Evolutionary conservation across 2,329 filamentous ascomycete genomes (phyloP).

Genomic region (Escovopsis sp.): DNA sequence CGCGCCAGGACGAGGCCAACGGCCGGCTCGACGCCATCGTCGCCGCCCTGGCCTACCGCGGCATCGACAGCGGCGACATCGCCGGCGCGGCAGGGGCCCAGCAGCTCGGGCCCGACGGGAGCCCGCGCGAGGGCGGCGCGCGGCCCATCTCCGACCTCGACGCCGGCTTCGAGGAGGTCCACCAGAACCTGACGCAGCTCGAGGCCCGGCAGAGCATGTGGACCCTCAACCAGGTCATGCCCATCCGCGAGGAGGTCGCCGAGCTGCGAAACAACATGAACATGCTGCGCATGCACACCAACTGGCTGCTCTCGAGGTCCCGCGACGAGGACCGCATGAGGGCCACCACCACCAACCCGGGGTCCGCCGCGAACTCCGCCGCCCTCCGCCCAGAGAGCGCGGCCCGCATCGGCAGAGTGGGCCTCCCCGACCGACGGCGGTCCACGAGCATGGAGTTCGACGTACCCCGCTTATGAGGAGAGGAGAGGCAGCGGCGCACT

Average conservation of each 20-base stretch:
- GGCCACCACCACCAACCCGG: conserved; percentile 17
- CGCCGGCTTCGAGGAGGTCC: conserved; percentile 38
- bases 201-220: conserved; percentile 46
- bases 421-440: conserved; percentile 21
- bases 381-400: conserved; percentile 18
- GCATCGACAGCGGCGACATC: too few species aligned
- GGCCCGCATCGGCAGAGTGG: conserved; percentile 9
- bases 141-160: conserved; percentile 29
- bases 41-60: conserved; percentile 24
- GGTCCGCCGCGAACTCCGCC: conserved; percentile 11
- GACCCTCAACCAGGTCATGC: conserved; percentile 46
- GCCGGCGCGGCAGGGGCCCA: too few species aligned
- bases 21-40: conserved; percentile 23
- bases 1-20: conserved; percentile 19
- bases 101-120: too few species aligned
- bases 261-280: conserved; percentile 43
- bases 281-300: conserved; percentile 44
- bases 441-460: conserved; percentile 24
- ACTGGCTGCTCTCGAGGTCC: conserved; percentile 41
- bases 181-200: conserved; percentile 41
- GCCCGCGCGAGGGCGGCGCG: conserved; percentile 23
- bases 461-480: conserved; percentile 19
- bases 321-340: conserved; percentile 30
- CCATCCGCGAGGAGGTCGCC: conserved; percentile 47
- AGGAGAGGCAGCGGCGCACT: too few species aligned